phyloP scores from a whole-genome alignment of 2,329 filamentous ascomycete species.

The Fusarium avenaceum region DNA sequence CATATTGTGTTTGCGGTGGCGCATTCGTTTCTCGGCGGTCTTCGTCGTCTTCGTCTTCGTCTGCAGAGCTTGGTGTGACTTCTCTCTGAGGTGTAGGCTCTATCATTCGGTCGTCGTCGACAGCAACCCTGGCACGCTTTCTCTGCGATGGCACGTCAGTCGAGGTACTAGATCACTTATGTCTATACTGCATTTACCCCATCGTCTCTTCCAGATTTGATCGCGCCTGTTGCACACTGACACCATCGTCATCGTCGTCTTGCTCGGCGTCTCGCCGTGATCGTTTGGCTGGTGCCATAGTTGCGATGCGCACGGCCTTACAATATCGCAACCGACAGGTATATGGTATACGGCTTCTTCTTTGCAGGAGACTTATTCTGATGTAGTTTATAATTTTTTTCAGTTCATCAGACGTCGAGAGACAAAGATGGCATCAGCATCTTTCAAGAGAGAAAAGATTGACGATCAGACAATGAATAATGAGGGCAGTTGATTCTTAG shows the following conservation, averaged over 20 bases:
- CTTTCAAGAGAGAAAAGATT: not conserved
- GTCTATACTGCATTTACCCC: conserved; percentile 53
- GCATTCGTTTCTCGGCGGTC: conserved; percentile 46
- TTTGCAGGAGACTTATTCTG: not conserved
- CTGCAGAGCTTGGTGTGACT: conserved; percentile 49
- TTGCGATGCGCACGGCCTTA: conserved; percentile 23
- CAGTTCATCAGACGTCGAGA: not conserved
- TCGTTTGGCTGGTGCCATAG: conserved; percentile 59
- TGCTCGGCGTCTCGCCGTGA: conserved; percentile 55
- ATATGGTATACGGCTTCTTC: not conserved
- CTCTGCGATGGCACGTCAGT: conserved; percentile 39
- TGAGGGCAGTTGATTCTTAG: conserved; percentile 1
- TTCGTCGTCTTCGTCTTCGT: conserved; percentile 51
- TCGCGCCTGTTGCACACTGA: conserved; percentile 57
- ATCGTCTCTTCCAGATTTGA: conserved; percentile 57
- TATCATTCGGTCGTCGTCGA: conserved; percentile 38
- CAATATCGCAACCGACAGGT: conserved; percentile 2
- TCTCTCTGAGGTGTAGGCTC: conserved; percentile 36
- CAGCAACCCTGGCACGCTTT: conserved; percentile 54
- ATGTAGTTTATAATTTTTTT: not conserved
- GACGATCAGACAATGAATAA: conserved; percentile 12
- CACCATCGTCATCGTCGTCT: conserved; percentile 54
- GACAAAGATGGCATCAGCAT: not conserved
- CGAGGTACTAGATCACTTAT: not conserved
- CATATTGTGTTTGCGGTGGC: conserved; percentile 71